These are phyloP conservation scores for Sesbania bispinosa DNA, from an alignment of 306 rosid species.

Conservation along the genomic window DNA sequence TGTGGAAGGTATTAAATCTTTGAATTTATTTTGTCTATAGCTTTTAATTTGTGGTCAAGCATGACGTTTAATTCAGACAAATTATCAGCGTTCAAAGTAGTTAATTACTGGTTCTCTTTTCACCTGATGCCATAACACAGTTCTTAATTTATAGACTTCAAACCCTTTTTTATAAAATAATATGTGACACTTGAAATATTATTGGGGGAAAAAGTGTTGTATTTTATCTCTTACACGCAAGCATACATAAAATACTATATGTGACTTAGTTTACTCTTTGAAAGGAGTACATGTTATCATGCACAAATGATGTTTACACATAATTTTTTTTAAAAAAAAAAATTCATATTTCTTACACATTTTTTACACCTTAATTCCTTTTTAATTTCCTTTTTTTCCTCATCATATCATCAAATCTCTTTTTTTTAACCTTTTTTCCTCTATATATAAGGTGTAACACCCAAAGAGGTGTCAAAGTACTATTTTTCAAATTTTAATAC, in stretches of 20 bases:
- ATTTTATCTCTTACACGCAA: neutral
- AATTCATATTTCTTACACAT: too few species aligned
- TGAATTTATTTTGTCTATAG: neutral
- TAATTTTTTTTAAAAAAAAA: too few species aligned
- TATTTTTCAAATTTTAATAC: neutral
- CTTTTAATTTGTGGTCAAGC: neutral
- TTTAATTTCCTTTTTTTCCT: too few species aligned
- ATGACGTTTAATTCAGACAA: neutral
- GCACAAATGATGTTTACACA: neutral
- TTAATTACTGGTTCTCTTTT: neutral
- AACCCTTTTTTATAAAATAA: neutral
- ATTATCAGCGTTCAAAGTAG: too few species aligned
- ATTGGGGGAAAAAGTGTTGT: neutral
- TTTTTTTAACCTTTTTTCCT: too few species aligned
- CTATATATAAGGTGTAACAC: too few species aligned
- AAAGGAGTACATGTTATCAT: neutral
- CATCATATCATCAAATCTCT: too few species aligned
- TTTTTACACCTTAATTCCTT: too few species aligned
- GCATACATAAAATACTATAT: neutral
- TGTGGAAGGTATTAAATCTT: neutral
- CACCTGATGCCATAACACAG: neutral
- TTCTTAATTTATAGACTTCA: too few species aligned
- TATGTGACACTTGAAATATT: neutral
- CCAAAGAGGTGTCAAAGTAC: too few species aligned
- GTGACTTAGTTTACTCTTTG: neutral